Evolutionary conservation across 176 grass and related monocot genomes (phyloP).

Genomic region (Eragrostis curvula): DNA sequence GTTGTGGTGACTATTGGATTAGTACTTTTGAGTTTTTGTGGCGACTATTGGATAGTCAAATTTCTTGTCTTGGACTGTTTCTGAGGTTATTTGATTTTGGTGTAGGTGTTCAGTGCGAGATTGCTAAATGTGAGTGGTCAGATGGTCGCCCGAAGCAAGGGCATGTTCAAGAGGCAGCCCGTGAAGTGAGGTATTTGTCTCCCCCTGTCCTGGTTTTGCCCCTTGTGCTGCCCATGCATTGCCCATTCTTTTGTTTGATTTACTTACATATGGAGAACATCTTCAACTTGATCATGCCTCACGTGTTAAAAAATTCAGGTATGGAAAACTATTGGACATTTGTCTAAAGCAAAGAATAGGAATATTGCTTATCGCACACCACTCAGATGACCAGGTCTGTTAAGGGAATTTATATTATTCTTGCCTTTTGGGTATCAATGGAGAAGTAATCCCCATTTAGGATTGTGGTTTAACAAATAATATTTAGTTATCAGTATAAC

Average conservation of each 20-base stretch:
- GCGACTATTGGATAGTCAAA: not conserved
- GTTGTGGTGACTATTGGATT: not conserved
- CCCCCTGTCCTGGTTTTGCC: not conserved
- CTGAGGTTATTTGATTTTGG: slow-evolving; percentile 15
- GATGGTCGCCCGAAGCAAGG: slow-evolving; percentile 82
- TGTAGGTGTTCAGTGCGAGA: slow-evolving; percentile 79
- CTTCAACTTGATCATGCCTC: slow-evolving; percentile 26
- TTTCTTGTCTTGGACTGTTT: not conserved
- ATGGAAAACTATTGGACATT: slow-evolving; percentile 77
- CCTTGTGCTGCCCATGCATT: not conserved
- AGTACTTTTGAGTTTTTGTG: not conserved
- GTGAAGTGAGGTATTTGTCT: slow-evolving; percentile 75
- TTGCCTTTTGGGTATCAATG: slow-evolving; percentile 13
- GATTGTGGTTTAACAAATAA: not conserved
- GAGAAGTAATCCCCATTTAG: not conserved
- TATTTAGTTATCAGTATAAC: slow-evolving; percentile 4
- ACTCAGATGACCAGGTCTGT: slow-evolving; percentile 95
- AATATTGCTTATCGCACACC: slow-evolving; percentile 85
- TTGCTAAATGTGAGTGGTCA: slow-evolving; percentile 81
- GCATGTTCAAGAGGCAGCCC: slow-evolving; percentile 91
- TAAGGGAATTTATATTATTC: slow-evolving; percentile 23
- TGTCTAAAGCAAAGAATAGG: slow-evolving; percentile 82
- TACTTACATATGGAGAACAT: slow-evolving; percentile 14
- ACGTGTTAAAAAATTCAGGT: slow-evolving; percentile 62
- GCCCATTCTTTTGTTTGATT: slow-evolving; percentile 12